Base-by-base conservation (phyloP, 257 asterid genomes). In the Petunia secreta region DNA sequence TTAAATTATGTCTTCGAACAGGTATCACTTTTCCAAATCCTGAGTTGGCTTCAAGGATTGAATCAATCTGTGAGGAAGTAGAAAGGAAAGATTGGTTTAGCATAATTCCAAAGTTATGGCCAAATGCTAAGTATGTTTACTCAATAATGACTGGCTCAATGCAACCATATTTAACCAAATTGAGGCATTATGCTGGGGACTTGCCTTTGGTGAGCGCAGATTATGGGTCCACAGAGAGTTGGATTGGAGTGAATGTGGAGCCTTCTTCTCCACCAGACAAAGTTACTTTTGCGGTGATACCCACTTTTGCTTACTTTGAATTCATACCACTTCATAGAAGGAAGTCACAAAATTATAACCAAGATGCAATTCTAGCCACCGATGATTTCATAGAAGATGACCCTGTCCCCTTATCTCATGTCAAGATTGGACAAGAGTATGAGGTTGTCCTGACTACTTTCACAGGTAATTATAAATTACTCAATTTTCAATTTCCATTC, bases 121-220 rank as follows among this genome's bases (percentile, higher is more conserved):
- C 98, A 55, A 92, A 89, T 79, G 97, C 95, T 0, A 93, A 92
- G 36, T 91, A 93, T 75, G 87, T 88, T 13, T 91, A 88, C 4
- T 91, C 97, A 1, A 93, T 92, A 55, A 91, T 93, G 98, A 93
- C 97, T 0, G 98, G 98, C 0, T 91, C 98, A 50, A 92, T 93
- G 98, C 87, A 84, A 81, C 98, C 92, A 4, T 93, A 92, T 79
- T 80, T 90, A 83, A 89, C 84, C 55, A 93, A 92, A 75, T 85
- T 91, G 3, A 80, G 85, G 86, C 96, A 90, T 83, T 93, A 92
- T 77, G 91, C 89, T 2, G 96, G 91, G 10, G 71, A 81, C 1
- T 75, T 93, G 90, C 91, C 96, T 3, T 80, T 93, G 10, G 93
- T 93, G 5, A 89, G 98, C 81, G 98, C 92, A 11, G 98, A 93